Evolutionary conservation across 1,284 basidiomycete species (phyloP), one percentile per base, ranked within the genome.

Genomic region (Abortiporus biennis): DNA sequence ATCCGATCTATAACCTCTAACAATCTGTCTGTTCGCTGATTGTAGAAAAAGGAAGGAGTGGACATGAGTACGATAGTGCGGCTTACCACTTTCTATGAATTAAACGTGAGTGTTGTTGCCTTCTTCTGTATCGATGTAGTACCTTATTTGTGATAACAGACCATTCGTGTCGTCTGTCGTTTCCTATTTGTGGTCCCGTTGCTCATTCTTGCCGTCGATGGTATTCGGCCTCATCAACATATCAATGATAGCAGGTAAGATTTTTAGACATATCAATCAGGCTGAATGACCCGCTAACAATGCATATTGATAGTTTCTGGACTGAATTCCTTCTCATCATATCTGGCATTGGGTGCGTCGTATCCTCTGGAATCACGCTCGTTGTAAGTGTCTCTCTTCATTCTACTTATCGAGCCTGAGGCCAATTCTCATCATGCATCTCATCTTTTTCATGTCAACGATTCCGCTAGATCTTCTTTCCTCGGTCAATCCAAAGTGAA

Each of bases 291-390:
- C 13, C 27, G 27, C n/a, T 22, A 20, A 33, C 32, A 36, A 31
- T 38, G 27, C 17, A 20, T 40, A 16, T 9, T 4, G 31, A 21
- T 40, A 51, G 54, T 25, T 51, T 56, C 47, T 52, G 66, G 57
- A 61, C 63, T 74, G 85, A 88, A 55, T 56, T 85, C 23, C 63
- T 86, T 20, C 66, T 69, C 2, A 74, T 80, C 45, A 19, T 82
- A 21, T 65, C 76, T 3, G 79, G 62, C 0, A 64, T 88, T 35
- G 83, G 85, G 2, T 72, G 71, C 42, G 55, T 69, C 17, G 65
- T 85, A 27, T 87, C 85, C 1, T 86, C 83, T 0, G 80, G 68
- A 3, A 71, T 88, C 43, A 89, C 86, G 0, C 70, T 89, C 22
- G 69, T 85, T 31, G 85, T 86, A 59, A 44, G 79, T 68, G n/a